phyloP scores from a whole-genome alignment of 2,329 filamentous ascomycete genomes.

The Aspergillaceae sp. region DNA sequence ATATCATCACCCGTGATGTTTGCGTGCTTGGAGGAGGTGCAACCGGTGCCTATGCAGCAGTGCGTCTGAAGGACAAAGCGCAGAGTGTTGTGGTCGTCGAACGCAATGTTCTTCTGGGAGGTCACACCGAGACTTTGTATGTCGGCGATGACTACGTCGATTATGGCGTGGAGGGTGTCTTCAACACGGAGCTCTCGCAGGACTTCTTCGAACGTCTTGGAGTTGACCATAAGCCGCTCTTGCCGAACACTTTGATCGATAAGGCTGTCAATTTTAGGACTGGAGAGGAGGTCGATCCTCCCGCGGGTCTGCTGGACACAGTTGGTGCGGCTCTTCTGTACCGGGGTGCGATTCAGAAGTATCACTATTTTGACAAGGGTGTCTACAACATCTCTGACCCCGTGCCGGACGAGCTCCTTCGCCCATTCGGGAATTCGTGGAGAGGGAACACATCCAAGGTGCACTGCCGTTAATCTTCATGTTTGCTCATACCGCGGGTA shows the following conservation, averaged over 20 bases:
- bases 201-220: constrained; percentile 22
- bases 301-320: constrained; percentile 1
- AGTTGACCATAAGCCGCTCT: constrained; percentile 12
- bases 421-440: constrained; percentile 43
- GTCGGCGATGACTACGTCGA: constrained; percentile 22
- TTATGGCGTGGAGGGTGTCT: constrained; percentile 25
- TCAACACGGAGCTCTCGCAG: constrained; percentile 22
- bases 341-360: constrained; percentile 7
- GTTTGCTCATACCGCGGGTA: constrained; percentile 38
- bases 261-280: constrained; percentile 23
- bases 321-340: constrained; percentile 3
- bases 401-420: constrained; percentile 40
- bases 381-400: constrained; percentile 34
- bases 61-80: constrained; percentile 21
- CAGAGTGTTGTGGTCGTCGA: constrained; percentile 31
- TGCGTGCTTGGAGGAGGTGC: constrained; percentile 29
- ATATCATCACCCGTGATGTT: constrained; percentile 22
- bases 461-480: constrained; percentile 35
- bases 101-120: constrained; percentile 25
- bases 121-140: constrained; percentile 26
- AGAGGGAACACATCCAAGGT: constrained; percentile 40
- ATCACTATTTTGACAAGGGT: constrained; percentile 3
- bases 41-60: constrained; percentile 26
- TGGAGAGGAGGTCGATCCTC: constrained; percentile 7
- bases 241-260: constrained; percentile 9